A percentile compares a stretch with the other conserved stretches of the same genome.
Evolutionary conservation across 2,329 filamentous ascomycete genomes (phyloP).

Genomic region (Cyphellophora europaea): DNA sequence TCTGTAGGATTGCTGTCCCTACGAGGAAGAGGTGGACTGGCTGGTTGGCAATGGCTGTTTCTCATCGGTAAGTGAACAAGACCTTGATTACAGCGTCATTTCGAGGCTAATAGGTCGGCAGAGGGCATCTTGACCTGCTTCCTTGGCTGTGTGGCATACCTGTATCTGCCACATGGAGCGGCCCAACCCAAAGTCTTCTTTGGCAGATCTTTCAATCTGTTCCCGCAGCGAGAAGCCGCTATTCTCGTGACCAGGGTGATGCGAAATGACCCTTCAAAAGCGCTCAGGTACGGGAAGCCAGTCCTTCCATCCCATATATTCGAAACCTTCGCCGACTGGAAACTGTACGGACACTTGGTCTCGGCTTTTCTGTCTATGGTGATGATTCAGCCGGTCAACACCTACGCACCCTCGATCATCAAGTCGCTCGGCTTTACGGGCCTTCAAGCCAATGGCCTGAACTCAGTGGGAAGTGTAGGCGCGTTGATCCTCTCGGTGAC

Average conservation of each 20-base stretch:
- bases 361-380: constrained; percentile 37
- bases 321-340: constrained; percentile 30
- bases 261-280: constrained; percentile 31
- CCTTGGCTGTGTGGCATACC: constrained; percentile 8
- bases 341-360: constrained; percentile 41
- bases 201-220: constrained; percentile 18
- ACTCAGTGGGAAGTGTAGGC: constrained; percentile 36
- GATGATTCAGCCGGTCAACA: constrained; percentile 39
- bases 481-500: constrained; percentile 11
- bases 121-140: constrained; percentile 10
- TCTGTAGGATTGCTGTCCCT: constrained; percentile 29
- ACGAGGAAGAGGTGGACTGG: constrained; percentile 29
- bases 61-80: constrained; percentile 25
- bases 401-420: constrained; percentile 47
- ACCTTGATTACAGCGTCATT: too few species aligned
- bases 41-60: constrained; percentile 35
- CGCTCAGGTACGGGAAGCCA: constrained; percentile 8
- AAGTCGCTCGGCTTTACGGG: constrained; percentile 41
- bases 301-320: constrained; percentile 8
- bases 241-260: constrained; percentile 32
- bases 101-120: too few species aligned
- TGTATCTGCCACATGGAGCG: constrained; percentile 19
- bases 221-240: constrained; percentile 30
- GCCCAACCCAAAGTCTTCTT: constrained; percentile 19
- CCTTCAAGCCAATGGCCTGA: constrained; percentile 43